phyloP scores from a whole-genome alignment of 805 yeast genomes.

The Geotrichum ghanense region DNA sequence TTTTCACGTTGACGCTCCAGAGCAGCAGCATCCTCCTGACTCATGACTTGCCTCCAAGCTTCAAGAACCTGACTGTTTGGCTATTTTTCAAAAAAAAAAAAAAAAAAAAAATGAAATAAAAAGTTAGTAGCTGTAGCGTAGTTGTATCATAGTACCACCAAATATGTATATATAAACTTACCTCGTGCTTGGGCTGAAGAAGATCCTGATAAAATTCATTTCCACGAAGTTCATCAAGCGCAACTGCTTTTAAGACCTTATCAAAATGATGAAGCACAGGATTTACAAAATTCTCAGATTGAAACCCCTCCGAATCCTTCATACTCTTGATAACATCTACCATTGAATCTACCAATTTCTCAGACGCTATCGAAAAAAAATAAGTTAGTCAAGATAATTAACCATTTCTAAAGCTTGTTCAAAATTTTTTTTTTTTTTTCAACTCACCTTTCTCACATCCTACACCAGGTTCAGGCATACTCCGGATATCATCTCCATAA shows the following conservation, averaged over 20 bases:
- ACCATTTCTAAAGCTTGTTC: not conserved
- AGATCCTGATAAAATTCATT: no score
- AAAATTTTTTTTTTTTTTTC: no score
- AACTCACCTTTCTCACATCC: conserved; percentile 14
- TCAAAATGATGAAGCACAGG: conserved; percentile 62
- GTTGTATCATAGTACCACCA: no score
- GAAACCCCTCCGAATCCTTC: conserved; percentile 36
- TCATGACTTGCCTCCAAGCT: not conserved
- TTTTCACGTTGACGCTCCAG: not conserved
- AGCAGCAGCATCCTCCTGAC: not conserved
- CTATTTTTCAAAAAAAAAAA: no score
- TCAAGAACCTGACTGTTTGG: no score
- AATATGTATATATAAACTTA: no score
- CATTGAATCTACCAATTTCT: conserved; percentile 17
- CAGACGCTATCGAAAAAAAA: no score
- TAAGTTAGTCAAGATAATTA: no score
- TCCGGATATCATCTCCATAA: conserved; percentile 62
- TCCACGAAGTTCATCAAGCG: conserved; percentile 39
- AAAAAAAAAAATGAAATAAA: no score
- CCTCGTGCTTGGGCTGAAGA: no score
- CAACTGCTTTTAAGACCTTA: conserved; percentile 48
- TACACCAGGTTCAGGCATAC: conserved; percentile 37
- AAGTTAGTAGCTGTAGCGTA: no score
- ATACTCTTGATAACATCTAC: conserved; percentile 30
- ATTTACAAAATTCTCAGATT: conserved; percentile 44